phyloP scores from a whole-genome alignment of 768 basidiomycete genomes.

The Termitomyces sp. region DNA sequence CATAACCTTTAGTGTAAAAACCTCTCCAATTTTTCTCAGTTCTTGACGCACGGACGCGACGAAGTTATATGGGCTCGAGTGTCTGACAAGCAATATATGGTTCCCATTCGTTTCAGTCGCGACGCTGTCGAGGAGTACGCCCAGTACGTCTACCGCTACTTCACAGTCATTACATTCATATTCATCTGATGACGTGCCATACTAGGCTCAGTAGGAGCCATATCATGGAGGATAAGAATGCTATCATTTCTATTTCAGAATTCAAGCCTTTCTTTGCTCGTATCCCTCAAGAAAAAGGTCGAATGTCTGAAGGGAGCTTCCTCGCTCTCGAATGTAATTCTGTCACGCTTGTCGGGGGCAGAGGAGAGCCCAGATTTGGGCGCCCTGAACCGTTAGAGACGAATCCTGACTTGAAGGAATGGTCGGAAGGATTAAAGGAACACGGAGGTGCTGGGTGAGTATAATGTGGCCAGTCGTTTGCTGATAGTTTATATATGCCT shows the following conservation, averaged over 20 bases:
- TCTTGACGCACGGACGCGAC: slow-evolving; percentile 48
- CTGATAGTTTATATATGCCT: neutral
- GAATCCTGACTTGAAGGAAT: slow-evolving; percentile 38
- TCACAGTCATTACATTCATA: neutral
- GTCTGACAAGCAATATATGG: slow-evolving; percentile 50
- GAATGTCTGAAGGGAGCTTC: slow-evolving; percentile 34
- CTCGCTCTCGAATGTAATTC: slow-evolving; percentile 53
- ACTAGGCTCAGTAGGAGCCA: slow-evolving; percentile 22
- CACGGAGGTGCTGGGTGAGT: slow-evolving; percentile 63
- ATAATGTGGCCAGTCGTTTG: neutral
- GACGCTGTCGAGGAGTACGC: slow-evolving; percentile 45
- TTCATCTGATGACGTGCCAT: too few species aligned
- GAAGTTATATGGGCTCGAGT: slow-evolving; percentile 57
- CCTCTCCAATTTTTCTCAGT: slow-evolving; percentile 40
- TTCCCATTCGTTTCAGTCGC: slow-evolving; percentile 54
- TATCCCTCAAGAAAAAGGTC: slow-evolving; percentile 39
- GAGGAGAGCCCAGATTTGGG: slow-evolving; percentile 46
- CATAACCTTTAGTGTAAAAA: too few species aligned
- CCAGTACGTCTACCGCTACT: slow-evolving; percentile 21
- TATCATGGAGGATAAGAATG: slow-evolving; percentile 43
- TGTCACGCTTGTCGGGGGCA: slow-evolving; percentile 38
- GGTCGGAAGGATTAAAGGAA: slow-evolving; percentile 53
- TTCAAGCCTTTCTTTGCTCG: slow-evolving; percentile 52
- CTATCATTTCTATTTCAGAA: slow-evolving; percentile 41
- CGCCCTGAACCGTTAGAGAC: slow-evolving; percentile 44